Evolutionary conservation across 2,329 filamentous ascomycete genomes (phyloP), one percentile per base, ranked within the genome.

Genomic region (Talaromyces sp.): DNA sequence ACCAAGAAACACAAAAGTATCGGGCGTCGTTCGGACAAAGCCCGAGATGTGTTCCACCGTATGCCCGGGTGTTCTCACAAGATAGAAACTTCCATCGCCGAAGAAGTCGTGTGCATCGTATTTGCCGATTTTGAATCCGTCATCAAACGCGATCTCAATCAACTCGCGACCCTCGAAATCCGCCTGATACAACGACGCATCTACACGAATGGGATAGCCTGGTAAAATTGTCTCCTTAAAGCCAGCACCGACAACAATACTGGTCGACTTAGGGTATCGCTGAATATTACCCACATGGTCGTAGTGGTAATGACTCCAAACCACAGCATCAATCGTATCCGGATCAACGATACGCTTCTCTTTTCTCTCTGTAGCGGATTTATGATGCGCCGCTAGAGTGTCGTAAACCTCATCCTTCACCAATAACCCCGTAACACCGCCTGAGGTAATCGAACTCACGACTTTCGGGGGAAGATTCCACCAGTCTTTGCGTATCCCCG

Each of bases 1-100:
- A 27, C 45, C 0, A 79, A 80, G 64, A 82, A 82, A 73, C 6
- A 82, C 65, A 63, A 81, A 82, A 0, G 78, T 78, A 33, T 78
- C 66, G 3, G 67, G 45, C 7, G 71, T 73, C 6, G 69, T 73
- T 10, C 73, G 70, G 0, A 72, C 73, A 1, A 76, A 57, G 1
- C 64, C 73, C 24, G 69, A 69, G 1, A 76, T 60, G 67, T 75
- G 74, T 3, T 71, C 73, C 1, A 68, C 35, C 8, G 69, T 66
- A 60, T 73, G 72, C 14, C 73, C 73, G 0, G 73, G 70, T 1
- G 61, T 33, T 9, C 45, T 49, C 45, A 49, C 22, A 27, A 49
- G 45, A 27, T 49, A 49, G 19, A 49, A 27, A 49, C 45, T 49
- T 49, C 22, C 45, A 49, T 49, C 45, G 19, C 45, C 45, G 4